Conservation (phyloP, 805 yeast genomes). For the Candida jianshihensis region DNA sequence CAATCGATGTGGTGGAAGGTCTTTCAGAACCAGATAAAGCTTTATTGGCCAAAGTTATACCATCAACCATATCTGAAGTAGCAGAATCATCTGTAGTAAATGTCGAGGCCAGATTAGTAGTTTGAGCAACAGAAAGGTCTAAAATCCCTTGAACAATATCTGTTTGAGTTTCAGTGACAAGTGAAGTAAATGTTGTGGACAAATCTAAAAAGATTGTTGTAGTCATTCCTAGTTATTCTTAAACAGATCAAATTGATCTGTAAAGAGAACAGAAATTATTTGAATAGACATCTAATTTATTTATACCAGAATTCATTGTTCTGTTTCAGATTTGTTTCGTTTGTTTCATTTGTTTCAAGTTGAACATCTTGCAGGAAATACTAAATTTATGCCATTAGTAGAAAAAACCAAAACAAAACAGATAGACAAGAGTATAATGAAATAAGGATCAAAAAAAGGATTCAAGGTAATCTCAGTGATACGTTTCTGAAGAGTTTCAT, state of each 20-base stretch:
- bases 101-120: too few species aligned
- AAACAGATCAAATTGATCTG: too few species aligned
- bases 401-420: neutral
- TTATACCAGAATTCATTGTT: neutral
- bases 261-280: too few species aligned
- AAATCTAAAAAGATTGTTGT: constrained; percentile 3
- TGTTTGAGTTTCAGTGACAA: constrained; percentile 4
- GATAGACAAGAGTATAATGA: too few species aligned
- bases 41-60: neutral
- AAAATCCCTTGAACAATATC: constrained; percentile 8
- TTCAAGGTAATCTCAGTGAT: too few species aligned
- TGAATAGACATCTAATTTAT: neutral
- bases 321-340: neutral
- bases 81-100: neutral
- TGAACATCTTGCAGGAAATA: neutral
- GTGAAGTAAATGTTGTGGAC: constrained; percentile 2
- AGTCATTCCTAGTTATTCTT: constrained; percentile 8
- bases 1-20: neutral
- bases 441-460: too few species aligned
- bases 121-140: constrained; percentile 1
- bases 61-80: constrained; percentile 1
- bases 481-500: too few species aligned
- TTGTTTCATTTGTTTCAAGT: neutral
- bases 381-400: neutral
- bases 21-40: neutral